Base-by-base conservation (phyloP, 2,329 filamentous ascomycete species). In the Mariannaea elegans region DNA sequence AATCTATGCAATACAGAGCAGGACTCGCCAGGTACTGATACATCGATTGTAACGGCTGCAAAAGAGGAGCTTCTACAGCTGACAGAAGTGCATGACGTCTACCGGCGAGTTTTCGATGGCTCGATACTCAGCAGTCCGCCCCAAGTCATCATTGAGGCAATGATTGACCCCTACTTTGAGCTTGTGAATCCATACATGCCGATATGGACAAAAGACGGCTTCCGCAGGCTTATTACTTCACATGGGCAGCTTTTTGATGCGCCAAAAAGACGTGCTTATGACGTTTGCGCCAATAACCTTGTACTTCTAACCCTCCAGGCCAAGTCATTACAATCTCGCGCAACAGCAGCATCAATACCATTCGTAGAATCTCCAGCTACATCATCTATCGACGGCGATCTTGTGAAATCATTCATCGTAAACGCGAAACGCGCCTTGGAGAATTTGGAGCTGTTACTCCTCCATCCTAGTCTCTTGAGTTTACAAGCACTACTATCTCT, bases 91-190 rank as follows among this genome's bases (percentile, higher is more conserved):
- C 46, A 51, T 21, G 45, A 46, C 3, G n/a, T 16, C 21, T 36
- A 42, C 12, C 16, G 23, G 23, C 44, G 51, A 23, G 39, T 60
- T 18, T 60, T 38, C 14, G 57, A 56, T 36, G 57, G 57, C 4
- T 60, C 57, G 1, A 21, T 51, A n/a, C 24, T 56, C 13, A 60
- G 50, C 9, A 54, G 57, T 2, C 57, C 57, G 18, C 51, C 57
- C 6, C 34, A 31, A 23, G 57, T 60, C 13, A 60, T 60, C 9
- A 44, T 60, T 3, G 51, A 60, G 23, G 57, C 57, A 7, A 56
- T 60, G 57, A 51, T 60, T n/a, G 57, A 56, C 12, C 52, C 57
- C 5, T 56, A 60, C 27, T 60, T 56, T 29, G 57, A 56, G 7
- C 46, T 51, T 45, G 57, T 51, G n/a, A 60, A 56, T n/a, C 57